A percentile compares a stretch with the other conserved stretches of the same genome.
These are phyloP conservation scores for Caloboletus firmus DNA, from an alignment of 1,284 basidiomycete species.

Conservation along the genomic window DNA sequence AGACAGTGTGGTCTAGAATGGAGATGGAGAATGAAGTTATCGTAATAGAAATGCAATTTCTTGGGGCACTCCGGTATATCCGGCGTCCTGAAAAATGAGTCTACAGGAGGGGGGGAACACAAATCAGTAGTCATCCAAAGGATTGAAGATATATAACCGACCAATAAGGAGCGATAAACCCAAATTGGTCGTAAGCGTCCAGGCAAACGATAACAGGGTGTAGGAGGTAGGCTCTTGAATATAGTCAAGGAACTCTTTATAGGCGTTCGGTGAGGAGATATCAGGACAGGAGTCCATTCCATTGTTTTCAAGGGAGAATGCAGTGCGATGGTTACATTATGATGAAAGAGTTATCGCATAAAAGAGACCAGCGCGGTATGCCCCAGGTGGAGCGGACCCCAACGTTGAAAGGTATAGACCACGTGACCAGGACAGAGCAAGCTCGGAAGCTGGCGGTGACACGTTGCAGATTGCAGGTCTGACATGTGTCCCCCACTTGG, in stretches of 20 bases:
- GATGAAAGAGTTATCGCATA: conserved; percentile 24
- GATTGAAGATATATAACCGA: conserved; percentile 7
- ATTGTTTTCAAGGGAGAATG: conserved; percentile 4
- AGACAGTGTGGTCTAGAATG: not conserved
- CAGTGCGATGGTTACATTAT: conserved; percentile 8
- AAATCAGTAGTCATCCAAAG: conserved; percentile 1
- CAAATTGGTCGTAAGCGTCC: conserved; percentile 3
- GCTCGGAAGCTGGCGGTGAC: conserved; percentile 35
- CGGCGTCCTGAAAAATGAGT: not conserved
- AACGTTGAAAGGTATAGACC: conserved; percentile 9
- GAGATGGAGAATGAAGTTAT: not conserved
- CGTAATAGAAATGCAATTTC: not conserved
- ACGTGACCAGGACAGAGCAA: conserved; percentile 40
- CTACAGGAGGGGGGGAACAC: not conserved
- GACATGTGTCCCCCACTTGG: conserved; percentile 1
- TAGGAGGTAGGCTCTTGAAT: not conserved
- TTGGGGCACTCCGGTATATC: not conserved
- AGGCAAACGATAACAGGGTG: conserved; percentile 12
- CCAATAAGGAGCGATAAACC: conserved; percentile 4
- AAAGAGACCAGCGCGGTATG: conserved; percentile 10
- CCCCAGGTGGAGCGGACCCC: not conserved
- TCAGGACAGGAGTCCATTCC: not conserved
- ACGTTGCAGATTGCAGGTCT: conserved; percentile 27
- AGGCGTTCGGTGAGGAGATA: not conserved
- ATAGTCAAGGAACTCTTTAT: conserved; percentile 18